These are phyloP conservation scores for Kandelia obovata DNA, from an alignment of 345 rosid genomes.

Conservation along the genomic window DNA sequence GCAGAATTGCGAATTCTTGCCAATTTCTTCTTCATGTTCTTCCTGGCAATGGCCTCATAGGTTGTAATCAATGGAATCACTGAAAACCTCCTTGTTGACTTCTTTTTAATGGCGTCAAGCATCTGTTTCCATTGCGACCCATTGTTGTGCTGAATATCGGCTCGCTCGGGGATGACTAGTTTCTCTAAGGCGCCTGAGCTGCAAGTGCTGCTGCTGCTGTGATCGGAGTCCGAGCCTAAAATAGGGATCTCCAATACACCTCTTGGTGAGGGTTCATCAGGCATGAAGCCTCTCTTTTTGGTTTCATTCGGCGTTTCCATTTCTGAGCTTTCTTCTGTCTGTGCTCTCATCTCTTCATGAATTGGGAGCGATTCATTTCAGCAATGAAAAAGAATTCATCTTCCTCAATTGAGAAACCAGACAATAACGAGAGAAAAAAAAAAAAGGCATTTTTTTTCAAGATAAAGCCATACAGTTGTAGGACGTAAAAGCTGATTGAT, in stretches of 20 bases:
- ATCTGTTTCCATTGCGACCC: slow-evolving; percentile 49
- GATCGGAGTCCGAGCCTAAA: slow-evolving; percentile 41
- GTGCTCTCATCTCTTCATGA: slow-evolving; percentile 28
- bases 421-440: background rate
- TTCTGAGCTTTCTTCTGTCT: slow-evolving; percentile 29
- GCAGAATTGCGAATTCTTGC: slow-evolving; percentile 32
- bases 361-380: slow-evolving; percentile 16
- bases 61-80: slow-evolving; percentile 45
- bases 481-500: background rate
- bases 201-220: slow-evolving; percentile 29
- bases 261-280: slow-evolving; percentile 52
- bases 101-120: slow-evolving; percentile 52
- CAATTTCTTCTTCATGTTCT: slow-evolving; percentile 50
- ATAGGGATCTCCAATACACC: slow-evolving; percentile 54
- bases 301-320: slow-evolving; percentile 16
- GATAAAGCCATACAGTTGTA: background rate
- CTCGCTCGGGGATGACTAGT: slow-evolving; percentile 15
- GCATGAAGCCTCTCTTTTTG: slow-evolving; percentile 12
- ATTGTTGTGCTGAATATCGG: slow-evolving; percentile 17
- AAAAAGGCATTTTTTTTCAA: background rate
- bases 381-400: background rate
- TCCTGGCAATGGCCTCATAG: slow-evolving; percentile 38
- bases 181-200: slow-evolving; percentile 45
- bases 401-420: background rate
- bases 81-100: slow-evolving; percentile 56